Evolutionary conservation across 169 alveolate genomes (phyloP).

Genomic region (Pseudocohnilembus persalinus): DNA sequence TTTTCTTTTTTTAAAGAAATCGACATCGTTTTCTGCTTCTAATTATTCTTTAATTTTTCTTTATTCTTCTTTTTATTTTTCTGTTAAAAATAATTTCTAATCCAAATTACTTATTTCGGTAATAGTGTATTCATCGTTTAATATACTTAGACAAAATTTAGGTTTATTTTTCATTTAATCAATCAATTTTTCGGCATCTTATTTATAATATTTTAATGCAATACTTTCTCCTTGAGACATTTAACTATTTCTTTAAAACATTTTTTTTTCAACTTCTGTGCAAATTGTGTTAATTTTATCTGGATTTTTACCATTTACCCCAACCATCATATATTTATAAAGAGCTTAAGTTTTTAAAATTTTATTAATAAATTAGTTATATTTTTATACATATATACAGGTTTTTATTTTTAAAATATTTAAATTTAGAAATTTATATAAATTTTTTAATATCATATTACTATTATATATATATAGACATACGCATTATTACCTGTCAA

Average conservation of each 20-base stretch:
- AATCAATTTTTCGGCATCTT: background rate
- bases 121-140: background rate
- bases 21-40: background rate
- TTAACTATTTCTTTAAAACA: too few relatives aligned
- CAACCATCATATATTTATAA: too few relatives aligned
- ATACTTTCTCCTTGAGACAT: background rate
- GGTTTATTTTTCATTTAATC: background rate
- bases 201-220: background rate
- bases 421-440: too few relatives aligned
- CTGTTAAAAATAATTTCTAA: background rate
- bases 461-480: background rate
- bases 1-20: background rate
- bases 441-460: too few relatives aligned
- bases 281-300: too few relatives aligned
- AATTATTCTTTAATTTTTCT: background rate
- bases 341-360: too few relatives aligned
- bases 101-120: background rate
- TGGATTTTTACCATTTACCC: too few relatives aligned
- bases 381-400: too few relatives aligned
- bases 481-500: background rate
- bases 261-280: background rate
- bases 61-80: background rate
- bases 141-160: too few relatives aligned
- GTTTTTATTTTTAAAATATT: too few relatives aligned
- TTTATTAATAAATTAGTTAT: too few relatives aligned